Conservation (phyloP, 257 asterid genomes). For the Nemophila menziesii region DNA sequence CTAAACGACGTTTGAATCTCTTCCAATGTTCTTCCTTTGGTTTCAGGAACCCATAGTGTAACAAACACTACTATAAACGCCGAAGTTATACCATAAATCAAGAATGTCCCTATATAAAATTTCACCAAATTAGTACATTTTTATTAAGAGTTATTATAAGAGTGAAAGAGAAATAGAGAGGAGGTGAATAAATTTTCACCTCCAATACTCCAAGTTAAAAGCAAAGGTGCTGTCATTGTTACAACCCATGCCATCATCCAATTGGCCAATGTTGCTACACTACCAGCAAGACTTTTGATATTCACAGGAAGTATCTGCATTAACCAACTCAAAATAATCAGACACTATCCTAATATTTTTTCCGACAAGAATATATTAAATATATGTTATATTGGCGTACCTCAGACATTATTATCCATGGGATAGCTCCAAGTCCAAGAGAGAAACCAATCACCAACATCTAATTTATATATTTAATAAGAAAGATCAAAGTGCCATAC, state of each 20-base stretch:
- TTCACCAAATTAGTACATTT: constrained; percentile 3
- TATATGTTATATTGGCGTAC: constrained; percentile 19
- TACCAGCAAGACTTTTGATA: constrained; percentile 82
- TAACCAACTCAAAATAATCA: no score
- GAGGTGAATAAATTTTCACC: no score
- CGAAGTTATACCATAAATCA: constrained; percentile 32
- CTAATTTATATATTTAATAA: constrained; percentile 22
- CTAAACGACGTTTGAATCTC: constrained; percentile 69
- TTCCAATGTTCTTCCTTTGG: constrained; percentile 73
- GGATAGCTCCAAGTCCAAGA: constrained; percentile 72
- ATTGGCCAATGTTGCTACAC: constrained; percentile 71
- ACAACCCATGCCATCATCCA: constrained; percentile 62
- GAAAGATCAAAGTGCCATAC: constrained; percentile 6
- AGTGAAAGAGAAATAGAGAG: background rate
- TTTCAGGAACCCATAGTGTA: constrained; percentile 66
- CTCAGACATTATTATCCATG: constrained; percentile 95
- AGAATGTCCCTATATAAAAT: constrained; percentile 50
- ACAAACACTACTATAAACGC: constrained; percentile 35
- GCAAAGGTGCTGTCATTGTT: constrained; percentile 65
- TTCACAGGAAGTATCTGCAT: constrained; percentile 71
- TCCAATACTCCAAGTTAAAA: constrained; percentile 75
- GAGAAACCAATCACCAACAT: constrained; percentile 69
- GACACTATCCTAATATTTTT: no score
- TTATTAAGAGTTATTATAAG: constrained; percentile 12
- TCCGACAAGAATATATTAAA: no score